These are phyloP conservation scores for Aspergillus sp. DNA, from an alignment of 2,329 filamentous ascomycete genomes.

Conservation along the genomic window DNA sequence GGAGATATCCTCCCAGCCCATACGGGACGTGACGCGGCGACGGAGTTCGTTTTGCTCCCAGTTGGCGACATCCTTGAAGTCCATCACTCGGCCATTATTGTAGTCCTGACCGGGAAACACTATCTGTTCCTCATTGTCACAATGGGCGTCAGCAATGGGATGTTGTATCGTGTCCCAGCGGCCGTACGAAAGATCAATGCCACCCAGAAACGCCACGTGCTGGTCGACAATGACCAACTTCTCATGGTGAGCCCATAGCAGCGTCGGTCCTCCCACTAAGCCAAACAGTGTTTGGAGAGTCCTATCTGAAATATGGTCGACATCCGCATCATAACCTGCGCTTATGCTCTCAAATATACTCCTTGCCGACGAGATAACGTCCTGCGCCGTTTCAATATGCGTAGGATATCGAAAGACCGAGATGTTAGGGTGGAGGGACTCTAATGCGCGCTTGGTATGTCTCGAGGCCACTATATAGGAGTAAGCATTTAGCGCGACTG, in stretches of 20 bases:
- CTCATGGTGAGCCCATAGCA: not conserved
- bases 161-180: not conserved
- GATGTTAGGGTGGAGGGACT: not conserved
- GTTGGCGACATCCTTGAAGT: not conserved
- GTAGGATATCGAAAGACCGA: not conserved
- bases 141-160: not conserved
- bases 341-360: not conserved
- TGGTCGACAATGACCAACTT: not conserved
- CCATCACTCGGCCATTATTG: not conserved
- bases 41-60: not conserved
- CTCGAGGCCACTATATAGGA: not conserved
- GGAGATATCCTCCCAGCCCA: slow-evolving; percentile 1
- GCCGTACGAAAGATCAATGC: not conserved
- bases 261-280: not conserved
- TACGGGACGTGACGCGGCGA: not conserved
- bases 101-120: not conserved
- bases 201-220: not conserved
- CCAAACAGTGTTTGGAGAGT: not conserved
- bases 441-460: not conserved
- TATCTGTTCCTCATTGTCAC: not conserved
- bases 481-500: no score
- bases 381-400: not conserved
- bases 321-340: not conserved
- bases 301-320: not conserved
- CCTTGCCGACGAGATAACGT: not conserved